Evolutionary conservation across 169 alveolate species (phyloP).

Genomic region (Plasmodium gallinaceum): DNA sequence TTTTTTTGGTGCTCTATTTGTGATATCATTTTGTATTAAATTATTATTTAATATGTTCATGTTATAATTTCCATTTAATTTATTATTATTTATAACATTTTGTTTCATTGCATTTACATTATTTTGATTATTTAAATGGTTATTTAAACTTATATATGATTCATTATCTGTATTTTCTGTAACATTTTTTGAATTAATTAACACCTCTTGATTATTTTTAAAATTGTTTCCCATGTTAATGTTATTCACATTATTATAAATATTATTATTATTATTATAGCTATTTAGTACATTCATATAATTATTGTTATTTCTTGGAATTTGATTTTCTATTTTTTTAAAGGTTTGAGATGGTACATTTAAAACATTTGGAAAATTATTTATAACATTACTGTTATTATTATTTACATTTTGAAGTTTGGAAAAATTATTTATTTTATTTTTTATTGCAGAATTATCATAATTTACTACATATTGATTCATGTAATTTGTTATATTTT

Average conservation of each 20-base stretch:
- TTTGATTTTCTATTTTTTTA: slow-evolving; percentile 14
- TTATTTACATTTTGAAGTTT: slow-evolving; percentile 4
- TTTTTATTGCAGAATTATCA: not conserved
- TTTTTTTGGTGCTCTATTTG: not conserved
- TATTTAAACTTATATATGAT: slow-evolving; percentile 10
- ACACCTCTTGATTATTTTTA: slow-evolving; percentile 2
- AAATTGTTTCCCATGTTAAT: not conserved
- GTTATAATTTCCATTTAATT: not conserved
- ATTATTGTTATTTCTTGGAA: slow-evolving; percentile 13
- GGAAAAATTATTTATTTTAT: not conserved
- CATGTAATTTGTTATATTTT: not conserved
- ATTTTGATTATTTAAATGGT: not conserved
- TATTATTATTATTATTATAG: not conserved
- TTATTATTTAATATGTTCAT: slow-evolving; percentile 2
- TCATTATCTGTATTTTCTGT: slow-evolving; percentile 21
- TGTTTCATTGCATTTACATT: not conserved
- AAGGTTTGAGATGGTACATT: slow-evolving; percentile 1
- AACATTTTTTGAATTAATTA: slow-evolving; percentile 15
- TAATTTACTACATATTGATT: slow-evolving; percentile 2
- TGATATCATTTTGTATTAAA: not conserved
- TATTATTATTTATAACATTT: slow-evolving; percentile 1
- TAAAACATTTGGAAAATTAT: slow-evolving; percentile 26
- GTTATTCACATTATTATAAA: not conserved
- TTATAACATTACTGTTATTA: not conserved
- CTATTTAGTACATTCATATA: not conserved